A percentile compares a stretch with the other conserved stretches of the same genome.
Evolutionary conservation across 306 rosid species (phyloP).

Genomic region (Rosa multiflora): DNA sequence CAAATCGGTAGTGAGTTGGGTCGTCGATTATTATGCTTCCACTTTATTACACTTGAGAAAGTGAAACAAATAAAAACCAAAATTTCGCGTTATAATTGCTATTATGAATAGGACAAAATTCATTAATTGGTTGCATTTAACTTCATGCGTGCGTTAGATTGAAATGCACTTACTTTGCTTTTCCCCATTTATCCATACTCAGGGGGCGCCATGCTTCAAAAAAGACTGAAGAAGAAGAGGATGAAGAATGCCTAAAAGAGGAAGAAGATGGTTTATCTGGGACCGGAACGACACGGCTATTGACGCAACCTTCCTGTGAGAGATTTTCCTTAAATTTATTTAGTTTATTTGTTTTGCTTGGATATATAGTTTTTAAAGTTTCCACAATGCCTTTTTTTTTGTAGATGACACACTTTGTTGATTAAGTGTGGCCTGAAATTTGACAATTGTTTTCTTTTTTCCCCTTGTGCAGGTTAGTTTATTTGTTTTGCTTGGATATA

Average conservation of each 20-base stretch:
- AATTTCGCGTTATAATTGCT: background rate
- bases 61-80: background rate
- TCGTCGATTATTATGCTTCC: background rate
- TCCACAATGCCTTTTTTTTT: background rate
- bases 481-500: background rate
- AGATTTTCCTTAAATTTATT: background rate
- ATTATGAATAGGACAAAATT: background rate
- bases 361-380: background rate
- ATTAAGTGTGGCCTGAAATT: conserved; percentile 11
- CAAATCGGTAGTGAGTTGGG: background rate
- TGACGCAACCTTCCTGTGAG: conserved; percentile 87
- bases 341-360: background rate
- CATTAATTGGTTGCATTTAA: background rate
- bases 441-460: conserved; percentile 17
- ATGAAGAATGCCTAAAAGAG: conserved; percentile 94
- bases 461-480: conserved; percentile 41
- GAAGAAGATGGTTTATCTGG: conserved; percentile 86
- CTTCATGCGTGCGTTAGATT: background rate
- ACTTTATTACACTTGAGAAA: background rate
- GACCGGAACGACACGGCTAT: conserved; percentile 67
- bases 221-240: conserved; percentile 97
- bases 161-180: conserved; percentile 5
- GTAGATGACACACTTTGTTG: background rate
- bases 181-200: conserved; percentile 5
- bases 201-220: conserved; percentile 99